Conservation (phyloP, 257 asterid genomes). For the Solanum lycopersicoides region DNA sequence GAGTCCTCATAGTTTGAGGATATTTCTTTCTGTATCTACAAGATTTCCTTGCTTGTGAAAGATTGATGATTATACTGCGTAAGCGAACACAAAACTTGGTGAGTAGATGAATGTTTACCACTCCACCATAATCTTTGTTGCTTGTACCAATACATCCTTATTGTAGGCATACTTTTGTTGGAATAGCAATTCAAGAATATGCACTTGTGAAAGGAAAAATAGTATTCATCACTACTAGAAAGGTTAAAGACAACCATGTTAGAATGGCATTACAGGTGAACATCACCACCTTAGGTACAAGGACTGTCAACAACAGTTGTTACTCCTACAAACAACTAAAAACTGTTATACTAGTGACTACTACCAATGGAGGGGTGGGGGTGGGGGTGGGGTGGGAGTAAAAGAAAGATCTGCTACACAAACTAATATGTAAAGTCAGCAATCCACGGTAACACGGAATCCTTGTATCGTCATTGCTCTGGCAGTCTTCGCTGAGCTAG, state of each 20-base stretch:
- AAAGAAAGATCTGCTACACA: background rate
- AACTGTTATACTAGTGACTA: background rate
- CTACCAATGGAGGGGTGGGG: background rate
- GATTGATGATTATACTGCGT: too few species aligned
- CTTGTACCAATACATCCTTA: background rate
- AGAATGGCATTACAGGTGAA: background rate
- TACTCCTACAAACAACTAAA: background rate
- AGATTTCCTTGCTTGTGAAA: too few species aligned
- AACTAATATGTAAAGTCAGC: background rate
- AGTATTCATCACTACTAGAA: background rate
- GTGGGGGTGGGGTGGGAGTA: too few species aligned
- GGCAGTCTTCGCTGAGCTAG: background rate
- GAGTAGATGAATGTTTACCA: too few species aligned
- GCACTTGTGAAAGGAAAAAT: too few species aligned
- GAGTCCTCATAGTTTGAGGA: too few species aligned
- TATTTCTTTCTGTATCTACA: too few species aligned
- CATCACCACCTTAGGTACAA: background rate
- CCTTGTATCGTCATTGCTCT: background rate
- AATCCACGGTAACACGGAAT: background rate
- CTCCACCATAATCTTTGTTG: too few species aligned
- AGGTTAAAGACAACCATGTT: background rate
- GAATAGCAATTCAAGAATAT: background rate
- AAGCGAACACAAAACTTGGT: too few species aligned
- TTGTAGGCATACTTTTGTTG: background rate
- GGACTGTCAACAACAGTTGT: background rate